Base-by-base conservation (phyloP, 23 red algal genomes). In the Gracilaria gracilis region DNA sequence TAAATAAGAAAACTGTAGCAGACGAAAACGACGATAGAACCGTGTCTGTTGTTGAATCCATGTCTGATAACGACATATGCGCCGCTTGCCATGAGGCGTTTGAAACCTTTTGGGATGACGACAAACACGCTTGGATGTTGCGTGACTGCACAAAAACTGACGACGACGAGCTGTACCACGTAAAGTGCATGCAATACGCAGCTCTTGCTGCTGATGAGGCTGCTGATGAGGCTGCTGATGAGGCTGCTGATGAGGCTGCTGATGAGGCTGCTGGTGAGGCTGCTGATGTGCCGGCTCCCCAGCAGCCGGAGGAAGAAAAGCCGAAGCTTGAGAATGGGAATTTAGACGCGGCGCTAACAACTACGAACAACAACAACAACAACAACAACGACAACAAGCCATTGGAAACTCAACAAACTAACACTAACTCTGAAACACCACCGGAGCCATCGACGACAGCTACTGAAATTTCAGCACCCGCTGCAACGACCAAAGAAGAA, bases 121-220 rank as follows among this genome's bases (percentile, higher is more conserved):
- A 90, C 48, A 64, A 90, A 48, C 86, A 90, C 42, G 75, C 73
- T 23, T 90, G 86, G 86, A 90, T 90, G 86, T 49, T 90, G 57
- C 51, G 55, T 34, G 86, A 90, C 38, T 67, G 64, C 33, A 80
- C 72, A 27, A 65, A 71, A 62, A 67, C 75, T 57, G 86, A 90
- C 42, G 72, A 79, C 53, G 64, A 71, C 50, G 86, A 71, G 46
- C 64, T 80, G 73, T 90, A 62, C 48, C 86, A 90, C 75, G 72
- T 54, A 38, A 80, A 62, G 72, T 90, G 86, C 48, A 44, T 87
- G 37, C 57, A 87, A 42, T 54, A 75, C 35, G 37, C 69, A 40
- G 34, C 23, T 4, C 37, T 75, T 4, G 39, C 35, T 25, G 69
- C 16, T 9, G 69, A 75, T 44, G 69, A 75, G 37, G 5, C 69